Conservation (phyloP, 176 grass and related monocot species). For the Hordeum vulgare region DNA sequence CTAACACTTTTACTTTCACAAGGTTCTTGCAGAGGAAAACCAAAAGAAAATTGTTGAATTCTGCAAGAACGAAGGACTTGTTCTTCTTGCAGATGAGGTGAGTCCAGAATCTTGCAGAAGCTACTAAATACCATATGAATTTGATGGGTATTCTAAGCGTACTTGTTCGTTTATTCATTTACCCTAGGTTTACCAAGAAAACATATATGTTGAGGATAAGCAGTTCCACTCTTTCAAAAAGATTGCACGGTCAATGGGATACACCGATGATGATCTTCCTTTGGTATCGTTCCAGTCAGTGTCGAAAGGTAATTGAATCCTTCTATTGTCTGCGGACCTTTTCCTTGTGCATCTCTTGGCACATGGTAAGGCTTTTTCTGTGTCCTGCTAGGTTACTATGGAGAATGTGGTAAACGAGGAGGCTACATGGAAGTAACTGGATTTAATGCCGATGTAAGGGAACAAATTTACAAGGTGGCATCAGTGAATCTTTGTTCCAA, state of each 20-base stretch:
- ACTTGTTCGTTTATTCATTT: slow-evolving; percentile 4
- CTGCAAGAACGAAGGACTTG: slow-evolving; percentile 91
- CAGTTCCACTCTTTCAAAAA: slow-evolving; percentile 94
- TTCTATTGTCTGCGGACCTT: background rate
- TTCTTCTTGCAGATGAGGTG: slow-evolving; percentile 92
- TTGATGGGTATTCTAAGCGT: slow-evolving; percentile 4
- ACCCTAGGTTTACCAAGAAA: slow-evolving; percentile 92
- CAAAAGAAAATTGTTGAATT: slow-evolving; percentile 86
- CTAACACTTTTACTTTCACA: background rate
- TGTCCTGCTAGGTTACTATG: slow-evolving; percentile 62
- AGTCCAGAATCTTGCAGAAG: background rate
- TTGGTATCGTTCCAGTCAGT: slow-evolving; percentile 90
- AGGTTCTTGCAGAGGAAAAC: slow-evolving; percentile 93
- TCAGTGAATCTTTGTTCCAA: slow-evolving; percentile 98
- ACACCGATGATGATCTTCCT: slow-evolving; percentile 67
- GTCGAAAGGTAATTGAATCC: slow-evolving; percentile 65
- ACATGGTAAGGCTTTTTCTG: background rate
- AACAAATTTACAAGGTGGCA: slow-evolving; percentile 97
- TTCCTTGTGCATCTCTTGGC: background rate
- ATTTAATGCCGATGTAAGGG: slow-evolving; percentile 86
- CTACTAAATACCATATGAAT: background rate
- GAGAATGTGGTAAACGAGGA: slow-evolving; percentile 98
- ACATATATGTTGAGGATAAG: slow-evolving; percentile 90
- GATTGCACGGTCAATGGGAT: slow-evolving; percentile 77
- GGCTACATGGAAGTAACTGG: slow-evolving; percentile 98